A percentile compares a stretch with the other conserved stretches of the same genome.
Evolutionary conservation across 2,329 filamentous ascomycete genomes (phyloP).

Genomic region (Fusarium setosum): DNA sequence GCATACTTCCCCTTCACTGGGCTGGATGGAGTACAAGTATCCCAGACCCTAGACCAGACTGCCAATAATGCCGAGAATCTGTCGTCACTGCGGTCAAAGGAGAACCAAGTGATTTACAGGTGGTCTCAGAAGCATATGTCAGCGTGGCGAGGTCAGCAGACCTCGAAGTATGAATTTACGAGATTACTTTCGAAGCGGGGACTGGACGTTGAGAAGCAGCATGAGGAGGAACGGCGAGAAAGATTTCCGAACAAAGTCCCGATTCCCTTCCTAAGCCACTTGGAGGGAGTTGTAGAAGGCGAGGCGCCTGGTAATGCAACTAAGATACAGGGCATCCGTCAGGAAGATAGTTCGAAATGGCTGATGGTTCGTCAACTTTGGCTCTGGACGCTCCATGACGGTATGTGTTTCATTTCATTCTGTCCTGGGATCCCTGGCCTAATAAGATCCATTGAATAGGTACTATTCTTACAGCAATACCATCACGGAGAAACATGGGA

Average conservation of each 20-base stretch:
- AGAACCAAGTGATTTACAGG: not conserved
- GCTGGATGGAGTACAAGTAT: not conserved
- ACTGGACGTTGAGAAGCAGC: no score
- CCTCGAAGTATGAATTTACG: no score
- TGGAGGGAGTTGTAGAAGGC: not conserved
- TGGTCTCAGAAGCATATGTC: not conserved
- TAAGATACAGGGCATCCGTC: not conserved
- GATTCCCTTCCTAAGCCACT: not conserved
- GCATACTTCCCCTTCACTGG: not conserved
- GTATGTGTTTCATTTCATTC: not conserved
- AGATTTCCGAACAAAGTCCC: no score
- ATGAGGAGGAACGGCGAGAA: no score
- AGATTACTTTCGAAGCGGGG: no score
- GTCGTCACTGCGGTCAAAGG: not conserved
- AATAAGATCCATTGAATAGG: not conserved
- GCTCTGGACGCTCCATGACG: not conserved
- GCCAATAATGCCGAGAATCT: not conserved
- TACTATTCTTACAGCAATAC: not conserved
- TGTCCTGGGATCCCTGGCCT: fast-evolving
- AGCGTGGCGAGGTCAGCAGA: not conserved
- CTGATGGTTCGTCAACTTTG: not conserved
- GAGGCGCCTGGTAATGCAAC: not conserved
- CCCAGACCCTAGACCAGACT: not conserved
- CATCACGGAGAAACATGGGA: not conserved
- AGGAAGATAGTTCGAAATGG: not conserved